Evolutionary conservation across 768 basidiomycete species (phyloP).

Genomic region (Pholiota conissans): DNA sequence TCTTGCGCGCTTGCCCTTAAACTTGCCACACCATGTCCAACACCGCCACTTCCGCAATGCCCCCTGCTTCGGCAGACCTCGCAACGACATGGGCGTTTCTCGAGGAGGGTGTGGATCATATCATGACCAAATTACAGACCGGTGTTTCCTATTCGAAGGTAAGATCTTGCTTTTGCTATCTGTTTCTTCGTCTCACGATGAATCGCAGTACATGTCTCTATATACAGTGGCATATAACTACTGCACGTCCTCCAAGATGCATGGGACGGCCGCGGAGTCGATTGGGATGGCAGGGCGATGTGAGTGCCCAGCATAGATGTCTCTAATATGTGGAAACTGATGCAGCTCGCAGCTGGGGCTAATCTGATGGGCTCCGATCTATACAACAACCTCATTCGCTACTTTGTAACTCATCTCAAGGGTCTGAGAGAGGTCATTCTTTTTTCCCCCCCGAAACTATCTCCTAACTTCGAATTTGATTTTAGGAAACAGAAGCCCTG

Average conservation of each 20-base stretch:
- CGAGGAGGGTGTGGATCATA: conserved; percentile 86
- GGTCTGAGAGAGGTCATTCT: conserved; percentile 48
- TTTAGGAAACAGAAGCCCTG: conserved; percentile 72
- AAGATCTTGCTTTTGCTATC: conserved; percentile 2
- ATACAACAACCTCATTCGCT: conserved; percentile 91
- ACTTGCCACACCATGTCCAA: conserved; percentile 32
- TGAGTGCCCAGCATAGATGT: conserved; percentile 39
- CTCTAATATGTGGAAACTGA: conserved; percentile 28
- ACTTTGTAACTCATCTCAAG: conserved; percentile 85
- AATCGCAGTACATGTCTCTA: conserved; percentile 73
- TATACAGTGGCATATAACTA: conserved; percentile 98
- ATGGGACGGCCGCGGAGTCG: conserved; percentile 42
- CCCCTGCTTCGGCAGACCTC: conserved; percentile 68
- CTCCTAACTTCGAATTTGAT: conserved; percentile 17
- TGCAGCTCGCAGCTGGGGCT: conserved; percentile 65
- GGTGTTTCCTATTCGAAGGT: conserved; percentile 83
- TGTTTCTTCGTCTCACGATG: conserved; percentile 7
- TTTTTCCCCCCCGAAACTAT: not conserved
- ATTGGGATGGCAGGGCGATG: conserved; percentile 64
- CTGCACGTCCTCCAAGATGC: conserved; percentile 88
- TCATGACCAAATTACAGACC: conserved; percentile 88
- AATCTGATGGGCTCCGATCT: conserved; percentile 97
- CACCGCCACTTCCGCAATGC: conserved; percentile 50
- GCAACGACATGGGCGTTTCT: conserved; percentile 87
- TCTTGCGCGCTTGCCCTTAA: conserved; percentile 2